Percentiles rank a stretch among this genome's conserved stretches.
Conservation (phyloP, 2,329 filamentous ascomycete species). For the Fusarium citri region DNA sequence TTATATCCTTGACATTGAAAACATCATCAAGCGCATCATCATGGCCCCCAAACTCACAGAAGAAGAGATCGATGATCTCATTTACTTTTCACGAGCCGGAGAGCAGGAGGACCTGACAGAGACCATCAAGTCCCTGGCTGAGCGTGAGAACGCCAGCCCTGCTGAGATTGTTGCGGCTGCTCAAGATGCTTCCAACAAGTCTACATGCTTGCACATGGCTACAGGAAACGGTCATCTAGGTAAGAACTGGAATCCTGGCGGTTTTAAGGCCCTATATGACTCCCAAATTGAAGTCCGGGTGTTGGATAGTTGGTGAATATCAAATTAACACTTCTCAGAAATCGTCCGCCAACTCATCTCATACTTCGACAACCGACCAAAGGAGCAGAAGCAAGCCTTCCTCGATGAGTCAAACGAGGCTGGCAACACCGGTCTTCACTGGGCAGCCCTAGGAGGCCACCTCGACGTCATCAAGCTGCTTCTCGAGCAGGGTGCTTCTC, state of each 20-base stretch:
- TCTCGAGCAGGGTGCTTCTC: constrained; percentile 80
- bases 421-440: constrained; percentile 93
- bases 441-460: constrained; percentile 92
- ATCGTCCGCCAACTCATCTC: constrained; percentile 58
- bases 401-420: constrained; percentile 79
- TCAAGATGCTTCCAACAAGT: constrained; percentile 75
- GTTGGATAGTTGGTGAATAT: neutral
- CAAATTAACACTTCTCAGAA: constrained; percentile 49
- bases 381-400: constrained; percentile 61
- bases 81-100: constrained; percentile 85
- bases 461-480: constrained; percentile 82
- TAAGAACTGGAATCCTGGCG: constrained; percentile 53
- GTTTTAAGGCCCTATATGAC: fast-evolving
- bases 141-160: constrained; percentile 68
- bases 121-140: constrained; percentile 68
- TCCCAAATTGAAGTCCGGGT: fast-evolving
- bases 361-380: constrained; percentile 56
- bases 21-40: constrained; percentile 30
- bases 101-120: constrained; percentile 76
- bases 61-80: constrained; percentile 90
- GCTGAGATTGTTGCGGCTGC: constrained; percentile 76
- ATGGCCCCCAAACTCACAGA: constrained; percentile 71
- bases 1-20: constrained; percentile 39
- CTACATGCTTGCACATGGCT: constrained; percentile 91
- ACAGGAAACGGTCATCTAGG: constrained; percentile 89